Percentiles rank a stretch among this genome's conserved stretches.
phyloP scores from a whole-genome alignment of 2,329 filamentous ascomycete genomes.

The Claviceps quebecensis region DNA sequence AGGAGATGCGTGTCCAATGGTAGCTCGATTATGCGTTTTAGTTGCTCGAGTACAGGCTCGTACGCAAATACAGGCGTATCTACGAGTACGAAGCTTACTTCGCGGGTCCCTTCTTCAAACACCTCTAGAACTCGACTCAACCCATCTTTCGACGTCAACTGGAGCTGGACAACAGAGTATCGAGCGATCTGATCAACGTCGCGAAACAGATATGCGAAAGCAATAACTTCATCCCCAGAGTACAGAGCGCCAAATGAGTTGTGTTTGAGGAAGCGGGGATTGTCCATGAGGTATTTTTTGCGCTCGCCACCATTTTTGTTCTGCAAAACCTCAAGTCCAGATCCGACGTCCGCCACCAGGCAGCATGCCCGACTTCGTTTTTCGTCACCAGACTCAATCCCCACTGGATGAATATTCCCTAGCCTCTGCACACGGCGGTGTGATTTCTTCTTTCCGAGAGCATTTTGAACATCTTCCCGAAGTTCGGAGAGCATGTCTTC shows the following conservation, averaged over 20 bases:
- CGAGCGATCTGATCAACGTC: slow-evolving; percentile 30
- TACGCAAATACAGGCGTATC: slow-evolving; percentile 56
- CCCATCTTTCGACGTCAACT: slow-evolving; percentile 31
- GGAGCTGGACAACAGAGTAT: slow-evolving; percentile 33
- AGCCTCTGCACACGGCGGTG: slow-evolving; percentile 4
- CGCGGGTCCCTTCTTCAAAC: slow-evolving; percentile 13
- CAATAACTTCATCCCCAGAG: slow-evolving; percentile 34
- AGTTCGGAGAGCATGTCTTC: slow-evolving; percentile 59
- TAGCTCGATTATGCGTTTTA: slow-evolving; percentile 41
- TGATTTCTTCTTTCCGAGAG: slow-evolving; percentile 11
- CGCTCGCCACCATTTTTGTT: slow-evolving; percentile 2
- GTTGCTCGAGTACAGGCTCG: slow-evolving; percentile 47
- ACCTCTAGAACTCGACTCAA: slow-evolving; percentile 32
- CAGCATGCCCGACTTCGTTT: not conserved
- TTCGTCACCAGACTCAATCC: not conserved
- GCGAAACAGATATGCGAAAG: slow-evolving; percentile 45
- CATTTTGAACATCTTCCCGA: slow-evolving; percentile 32
- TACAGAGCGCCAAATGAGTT: slow-evolving; percentile 48
- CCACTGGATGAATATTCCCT: slow-evolving; percentile 20
- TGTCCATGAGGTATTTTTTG: slow-evolving; percentile 30
- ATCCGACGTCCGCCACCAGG: not conserved
- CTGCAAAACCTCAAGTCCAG: not conserved
- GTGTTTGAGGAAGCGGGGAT: slow-evolving; percentile 42
- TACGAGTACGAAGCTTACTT: slow-evolving; percentile 39
- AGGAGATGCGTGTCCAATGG: slow-evolving; percentile 42